Evolutionary conservation across 2,329 filamentous ascomycete genomes (phyloP).

Genomic region (Didymella exigua): DNA sequence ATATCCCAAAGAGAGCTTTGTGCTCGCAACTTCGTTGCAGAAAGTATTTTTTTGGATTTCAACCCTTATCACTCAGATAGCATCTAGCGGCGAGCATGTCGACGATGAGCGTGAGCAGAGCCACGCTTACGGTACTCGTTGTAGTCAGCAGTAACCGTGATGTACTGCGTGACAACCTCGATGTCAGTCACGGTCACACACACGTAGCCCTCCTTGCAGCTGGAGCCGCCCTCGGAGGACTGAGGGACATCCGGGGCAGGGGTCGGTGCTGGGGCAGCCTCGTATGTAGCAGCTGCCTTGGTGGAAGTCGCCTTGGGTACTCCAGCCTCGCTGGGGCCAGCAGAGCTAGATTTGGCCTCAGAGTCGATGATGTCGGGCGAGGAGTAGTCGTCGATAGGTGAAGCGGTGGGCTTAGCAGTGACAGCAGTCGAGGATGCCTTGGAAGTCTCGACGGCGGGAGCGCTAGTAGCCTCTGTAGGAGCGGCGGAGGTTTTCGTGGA

Average conservation of each 20-base stretch:
- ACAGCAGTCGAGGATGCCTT: neutral
- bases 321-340: slow-evolving; percentile 9
- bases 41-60: neutral
- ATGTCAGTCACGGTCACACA: slow-evolving; percentile 34
- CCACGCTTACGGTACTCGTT: slow-evolving; percentile 23
- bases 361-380: slow-evolving; percentile 9
- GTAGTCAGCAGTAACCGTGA: slow-evolving; percentile 32
- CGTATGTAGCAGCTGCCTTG: slow-evolving; percentile 24
- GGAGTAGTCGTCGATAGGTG: slow-evolving; percentile 13
- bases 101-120: slow-evolving; percentile 1
- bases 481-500: slow-evolving; percentile 5
- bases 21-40: slow-evolving; percentile 14
- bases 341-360: slow-evolving; percentile 1
- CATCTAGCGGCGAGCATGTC: slow-evolving; percentile 13
- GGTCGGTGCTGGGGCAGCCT: slow-evolving; percentile 29
- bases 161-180: slow-evolving; percentile 34
- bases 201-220: slow-evolving; percentile 28
- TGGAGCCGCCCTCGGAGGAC: neutral
- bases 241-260: slow-evolving; percentile 5
- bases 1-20: slow-evolving; percentile 14
- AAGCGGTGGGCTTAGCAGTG: slow-evolving; percentile 10
- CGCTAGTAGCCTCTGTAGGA: slow-evolving; percentile 3
- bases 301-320: slow-evolving; percentile 12
- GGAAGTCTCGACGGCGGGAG: slow-evolving; percentile 3
- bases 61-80: neutral